A percentile compares a stretch with the other conserved stretches of the same genome.
phyloP scores from a whole-genome alignment of 805 yeast genomes.

The Saccharomyces jurei region DNA sequence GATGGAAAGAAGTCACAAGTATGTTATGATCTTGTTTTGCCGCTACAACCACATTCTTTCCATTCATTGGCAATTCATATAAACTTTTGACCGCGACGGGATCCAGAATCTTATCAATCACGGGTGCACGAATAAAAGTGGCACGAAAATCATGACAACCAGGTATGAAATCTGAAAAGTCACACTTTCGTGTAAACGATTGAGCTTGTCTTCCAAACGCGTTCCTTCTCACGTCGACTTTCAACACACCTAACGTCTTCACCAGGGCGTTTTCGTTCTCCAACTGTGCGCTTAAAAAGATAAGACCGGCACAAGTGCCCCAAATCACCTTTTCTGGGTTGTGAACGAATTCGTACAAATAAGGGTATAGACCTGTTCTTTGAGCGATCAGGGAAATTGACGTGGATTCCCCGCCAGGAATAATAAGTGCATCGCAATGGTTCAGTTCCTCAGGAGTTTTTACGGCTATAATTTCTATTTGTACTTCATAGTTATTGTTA shows the following conservation, averaged over 20 bases:
- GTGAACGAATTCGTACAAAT: conserved; percentile 42
- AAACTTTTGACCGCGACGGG: conserved; percentile 33
- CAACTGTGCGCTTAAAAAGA: conserved; percentile 48
- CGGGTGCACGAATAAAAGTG: conserved; percentile 69
- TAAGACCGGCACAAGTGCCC: conserved; percentile 84
- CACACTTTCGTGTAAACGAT: conserved; percentile 45
- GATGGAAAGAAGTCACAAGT: conserved; percentile 72
- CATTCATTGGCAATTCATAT: conserved; percentile 29
- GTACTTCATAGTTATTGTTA: conserved; percentile 22
- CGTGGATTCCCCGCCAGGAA: conserved; percentile 65
- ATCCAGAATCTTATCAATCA: conserved; percentile 34
- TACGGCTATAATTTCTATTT: conserved; percentile 38
- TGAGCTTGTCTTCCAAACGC: conserved; percentile 72
- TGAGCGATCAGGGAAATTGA: conserved; percentile 63
- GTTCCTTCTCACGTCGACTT: conserved; percentile 56
- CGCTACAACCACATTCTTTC: conserved; percentile 45
- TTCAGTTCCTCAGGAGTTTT: conserved; percentile 43
- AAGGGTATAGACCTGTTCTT: conserved; percentile 49
- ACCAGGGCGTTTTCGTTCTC: conserved; percentile 47
- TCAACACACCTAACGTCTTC: conserved; percentile 52
- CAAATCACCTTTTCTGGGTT: conserved; percentile 50
- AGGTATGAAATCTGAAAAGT: conserved; percentile 34
- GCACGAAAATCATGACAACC: conserved; percentile 33
- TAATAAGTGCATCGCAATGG: conserved; percentile 48
- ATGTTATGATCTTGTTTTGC: conserved; percentile 52